Evolutionary conservation across 192 early-diverging fungal genomes (phyloP), one percentile per base, ranked within the genome.

Genomic region (Backusella morwellensis): DNA sequence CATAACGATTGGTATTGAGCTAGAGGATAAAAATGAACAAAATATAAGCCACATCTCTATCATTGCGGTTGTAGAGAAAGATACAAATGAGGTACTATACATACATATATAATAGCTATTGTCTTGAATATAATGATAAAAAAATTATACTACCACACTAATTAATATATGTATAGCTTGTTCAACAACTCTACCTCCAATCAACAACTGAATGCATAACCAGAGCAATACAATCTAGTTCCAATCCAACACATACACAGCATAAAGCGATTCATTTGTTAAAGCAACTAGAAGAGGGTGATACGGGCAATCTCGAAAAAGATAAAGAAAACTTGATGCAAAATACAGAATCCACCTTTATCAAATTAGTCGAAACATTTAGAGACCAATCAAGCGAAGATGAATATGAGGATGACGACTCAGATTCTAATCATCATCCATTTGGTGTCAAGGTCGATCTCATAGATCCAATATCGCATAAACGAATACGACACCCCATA

Each of bases 41-140:
- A 70, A 70, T n/a, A 70, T 70, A 21, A 70, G 38, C n/a, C 68
- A 70, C 35, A 41, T 70, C 41, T 70, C 68, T 12, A 70, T 70
- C 19, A 41, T n/a, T 40, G 68, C 68, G 12, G 68, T 70, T 23
- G 36, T 23, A 41, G 36, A 70, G 38, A 70, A 38, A 70, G n/a
- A n/a, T 11, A 70, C 35, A 70, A 21, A 70, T 40, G 68, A 70
- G 17, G 68, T 70, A 70, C 19, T n/a, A 50, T 50, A n/a, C 12
- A 17, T 17, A 14, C n/a, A 17, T 17, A 19, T n/a, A 50, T 17
- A 44, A 32, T 17, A 44, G 42, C 19, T n/a, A 50, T 50, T 50
- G n/a, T 50, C 11, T 40, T 40, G 38, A 40, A 40, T 32, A 32
- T 1, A 32, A 32, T 32, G 32, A 32, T 32, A 32, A 32, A 32